Evolutionary conservation across 495 filamentous ascomycete species (phyloP).

Genomic region (Saxophila tyrrhenica): DNA sequence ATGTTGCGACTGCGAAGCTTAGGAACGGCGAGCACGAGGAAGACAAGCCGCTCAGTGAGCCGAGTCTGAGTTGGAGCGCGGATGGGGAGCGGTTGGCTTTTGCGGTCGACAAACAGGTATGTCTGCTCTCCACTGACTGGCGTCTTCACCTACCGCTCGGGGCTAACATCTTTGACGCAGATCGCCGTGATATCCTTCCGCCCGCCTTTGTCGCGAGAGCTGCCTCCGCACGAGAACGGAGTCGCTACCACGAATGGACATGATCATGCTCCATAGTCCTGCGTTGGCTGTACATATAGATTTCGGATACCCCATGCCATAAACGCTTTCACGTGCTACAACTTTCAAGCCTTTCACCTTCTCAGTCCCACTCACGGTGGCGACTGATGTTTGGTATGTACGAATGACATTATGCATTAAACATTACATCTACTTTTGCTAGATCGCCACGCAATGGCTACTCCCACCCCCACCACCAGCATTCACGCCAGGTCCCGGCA

Average conservation of each 20-base stretch:
- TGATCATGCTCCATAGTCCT: background rate
- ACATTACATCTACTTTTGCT: no score
- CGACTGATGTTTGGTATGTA: no score
- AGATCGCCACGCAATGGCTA: background rate
- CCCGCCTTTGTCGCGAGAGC: background rate
- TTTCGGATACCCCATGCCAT: background rate
- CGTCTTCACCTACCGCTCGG: background rate
- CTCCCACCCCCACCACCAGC: no score
- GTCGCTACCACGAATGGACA: background rate
- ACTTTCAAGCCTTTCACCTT: no score
- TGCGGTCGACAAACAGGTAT: slow-evolving; percentile 57
- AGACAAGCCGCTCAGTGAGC: slow-evolving; percentile 24
- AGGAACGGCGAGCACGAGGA: slow-evolving; percentile 25
- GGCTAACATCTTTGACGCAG: background rate
- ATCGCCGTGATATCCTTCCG: background rate
- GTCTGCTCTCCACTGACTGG: slow-evolving; percentile 14
- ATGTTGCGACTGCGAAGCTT: slow-evolving; percentile 8
- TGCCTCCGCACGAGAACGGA: background rate
- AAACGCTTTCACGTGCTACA: no score
- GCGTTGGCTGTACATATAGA: background rate
- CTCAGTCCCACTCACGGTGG: no score
- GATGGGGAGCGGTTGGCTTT: slow-evolving; percentile 65
- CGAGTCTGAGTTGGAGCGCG: slow-evolving; percentile 63
- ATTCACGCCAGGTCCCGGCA: background rate
- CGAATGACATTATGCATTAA: no score